Base-by-base conservation (phyloP, 1,284 basidiomycete species). In the Melampsora americana region DNA sequence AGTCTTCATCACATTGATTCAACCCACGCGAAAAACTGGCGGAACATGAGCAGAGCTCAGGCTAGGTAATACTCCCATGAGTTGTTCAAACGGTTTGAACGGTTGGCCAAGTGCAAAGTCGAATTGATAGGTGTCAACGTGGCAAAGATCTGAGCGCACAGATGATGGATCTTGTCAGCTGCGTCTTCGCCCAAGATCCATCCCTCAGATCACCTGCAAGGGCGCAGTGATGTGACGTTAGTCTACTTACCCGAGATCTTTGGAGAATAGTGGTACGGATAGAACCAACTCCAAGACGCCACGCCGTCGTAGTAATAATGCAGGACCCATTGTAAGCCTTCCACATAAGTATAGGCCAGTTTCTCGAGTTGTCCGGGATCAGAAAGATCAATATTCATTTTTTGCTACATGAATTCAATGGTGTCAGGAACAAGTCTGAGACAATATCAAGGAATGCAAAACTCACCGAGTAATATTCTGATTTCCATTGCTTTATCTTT, bases 41-140 rank as follows among this genome's bases (percentile, higher is more conserved):
- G 96, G 96, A 71, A 99, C 90, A 78, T 92, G 90, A 35, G 92
- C 90, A 82, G 87, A 90, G 84, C 92, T 95, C 5, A 95, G 92
- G 14, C 88, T 88, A 0, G 96, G 96, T 60, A 99, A 84, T 14
- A 99, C 96, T 78, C 95, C 95, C 96, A 99, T 99, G 62, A 99
- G 86, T 83, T 99, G 96, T 83, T 98, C 92, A 82, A 91, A 99
- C 2, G 96, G 96, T 77, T 86, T 88, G 86, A 99, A 99, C 0
- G 96, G 96, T 79, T 84, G 88, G 14, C 93, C 96, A 16, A 96
- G 86, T 1, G 92, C 86, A 80, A 98, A 98, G 20, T 89, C 80
- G 84, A 99, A 99, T 62, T 85, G 82, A 89, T 95, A 91, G 66
- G 90, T 84, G 74, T 89, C 89, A 35, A 96, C 86, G 44, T 87